Base-by-base conservation (phyloP, 164 flowering plant species). In the Vitis cinerea region DNA sequence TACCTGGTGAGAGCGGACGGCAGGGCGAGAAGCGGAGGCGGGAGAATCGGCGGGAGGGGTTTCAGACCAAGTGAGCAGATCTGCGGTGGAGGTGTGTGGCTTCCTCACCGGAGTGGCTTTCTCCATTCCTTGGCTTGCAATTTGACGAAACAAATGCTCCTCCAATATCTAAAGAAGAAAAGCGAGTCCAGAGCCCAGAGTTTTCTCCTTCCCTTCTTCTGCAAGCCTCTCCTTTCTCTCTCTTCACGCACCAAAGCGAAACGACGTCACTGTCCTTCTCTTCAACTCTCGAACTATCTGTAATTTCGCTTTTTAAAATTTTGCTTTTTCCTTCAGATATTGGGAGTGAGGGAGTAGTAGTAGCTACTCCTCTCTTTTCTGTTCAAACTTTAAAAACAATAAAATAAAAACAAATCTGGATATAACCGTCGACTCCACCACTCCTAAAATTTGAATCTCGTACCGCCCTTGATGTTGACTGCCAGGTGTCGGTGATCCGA, bases 21-120 rank as follows among this genome's bases (percentile, higher is more conserved):
- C 63, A 56, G 90, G 61, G 64, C 88, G 88, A 50, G 90, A 71
- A 51, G 77, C 88, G 47, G 85, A 49, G 17, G 85, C 73, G 8
- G 87, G 77, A 7, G 86, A 74, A 60, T 77, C 87, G 7, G 79
- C 54, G 3, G 80, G 72, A 1, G 96, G 90, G 69, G 69, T 80
- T 69, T 90, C 99, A n/a, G 96, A 77, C 98, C 98, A 94, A 3
- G 83, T 78, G 72, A 94, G 91, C 73, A 94, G 95, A 92, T 92
- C 98, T 77, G 98, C 90, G 1, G 98, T 94, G 48, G 93, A 87
- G 4, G 97, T 83, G 90, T 94, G 93, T 1, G 97, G 89, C 70
- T 90, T 94, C 78, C 98, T 87, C 83, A 88, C 97, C 55, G 97
- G 97, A 11, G 88, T 89, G 65, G 51, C 73, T 67, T 86, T 85